These are phyloP conservation scores for Blastocystis sp. DNA, from an alignment of 352 stramenopile species.

Conservation along the genomic window DNA sequence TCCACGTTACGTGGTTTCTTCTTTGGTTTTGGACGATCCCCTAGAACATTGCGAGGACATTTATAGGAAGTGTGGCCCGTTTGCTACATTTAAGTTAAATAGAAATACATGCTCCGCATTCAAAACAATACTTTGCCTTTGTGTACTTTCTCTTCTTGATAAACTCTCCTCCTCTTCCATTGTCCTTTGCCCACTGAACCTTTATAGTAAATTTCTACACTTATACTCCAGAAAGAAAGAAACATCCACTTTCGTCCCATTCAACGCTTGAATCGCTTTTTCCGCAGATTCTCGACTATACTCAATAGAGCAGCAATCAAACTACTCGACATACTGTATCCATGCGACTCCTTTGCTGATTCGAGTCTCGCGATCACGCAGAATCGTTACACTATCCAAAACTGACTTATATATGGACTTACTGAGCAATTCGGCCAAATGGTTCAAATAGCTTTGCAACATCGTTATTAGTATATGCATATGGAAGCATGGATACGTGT, in stretches of 20 bases:
- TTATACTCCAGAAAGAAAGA: slow-evolving; percentile 32
- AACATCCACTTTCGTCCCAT: slow-evolving; percentile 55
- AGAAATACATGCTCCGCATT: slow-evolving; percentile 68
- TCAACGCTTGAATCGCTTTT: slow-evolving; percentile 46
- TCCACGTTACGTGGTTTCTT: slow-evolving; percentile 27
- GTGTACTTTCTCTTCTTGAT: slow-evolving; percentile 75
- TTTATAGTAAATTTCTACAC: slow-evolving; percentile 70
- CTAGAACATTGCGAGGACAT: slow-evolving; percentile 76
- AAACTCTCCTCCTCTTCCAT: slow-evolving; percentile 75
- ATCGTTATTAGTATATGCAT: slow-evolving; percentile 78
- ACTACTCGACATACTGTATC: slow-evolving; percentile 74
- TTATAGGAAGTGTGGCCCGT: slow-evolving; percentile 76
- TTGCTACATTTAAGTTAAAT: slow-evolving; percentile 60
- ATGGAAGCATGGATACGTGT: slow-evolving; percentile 80
- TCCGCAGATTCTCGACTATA: slow-evolving; percentile 16
- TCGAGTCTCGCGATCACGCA: slow-evolving; percentile 74
- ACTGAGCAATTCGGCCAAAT: slow-evolving; percentile 73
- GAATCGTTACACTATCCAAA: slow-evolving; percentile 67
- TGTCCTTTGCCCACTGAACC: slow-evolving; percentile 74
- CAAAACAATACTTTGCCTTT: slow-evolving; percentile 73
- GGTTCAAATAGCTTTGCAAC: slow-evolving; percentile 76
- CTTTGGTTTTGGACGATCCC: slow-evolving; percentile 71
- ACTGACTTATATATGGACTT: neutral
- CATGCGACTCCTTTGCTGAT: slow-evolving; percentile 75
- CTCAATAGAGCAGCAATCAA: slow-evolving; percentile 67